Base-by-base conservation (phyloP, 768 basidiomycete genomes). In the Amanita fuliginea region DNA sequence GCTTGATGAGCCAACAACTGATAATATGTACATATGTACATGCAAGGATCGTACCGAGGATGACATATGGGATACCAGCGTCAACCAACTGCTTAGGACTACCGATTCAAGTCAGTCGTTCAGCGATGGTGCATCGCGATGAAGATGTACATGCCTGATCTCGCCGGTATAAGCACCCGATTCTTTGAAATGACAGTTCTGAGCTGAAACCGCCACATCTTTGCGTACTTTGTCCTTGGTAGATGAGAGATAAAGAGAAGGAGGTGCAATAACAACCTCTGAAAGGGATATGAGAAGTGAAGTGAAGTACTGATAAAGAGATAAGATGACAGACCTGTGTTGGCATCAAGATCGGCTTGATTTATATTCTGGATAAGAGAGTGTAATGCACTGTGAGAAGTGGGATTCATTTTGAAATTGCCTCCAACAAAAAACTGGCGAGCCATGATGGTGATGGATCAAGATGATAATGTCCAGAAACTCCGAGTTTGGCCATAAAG, bases 391-490 rank as follows among this genome's bases (percentile, higher is more conserved):
- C 74, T 73, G 55, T 72, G 72, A 33, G 81, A 77, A 51, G 72
- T 71, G 24, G 87, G 87, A 73, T 97, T 95, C 83, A 98, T 84
- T 75, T 97, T 99, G 80, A 95, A 97, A 78, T 98, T 97, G 26
- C 93, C 90, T 54, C 95, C 95, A 59, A 89, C 92, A 62, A 96
- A 94, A 72, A 94, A 95, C 65, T 80, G 72, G 61, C 91, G 89
- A 54, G 83, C 52, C 87, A 86, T 86, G 46, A 55, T 62, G 56
- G 13, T 21, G 46, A 45, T 32, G 43, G 26, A 22, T 21, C 18
- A 33, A 19, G 16, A 28, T 22, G 13, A 21, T 24, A 22, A 30
- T 16, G 21, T 35, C 13, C 14, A 24, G 22, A 24, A 5, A 24
- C 22, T 26, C 26, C 26, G 26, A 26, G 4, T 26, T 26, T 26